A percentile compares a stretch with the other conserved stretches of the same genome.
These are phyloP conservation scores for Hericium coralloides DNA, from an alignment of 768 basidiomycete genomes.

Conservation along the genomic window DNA sequence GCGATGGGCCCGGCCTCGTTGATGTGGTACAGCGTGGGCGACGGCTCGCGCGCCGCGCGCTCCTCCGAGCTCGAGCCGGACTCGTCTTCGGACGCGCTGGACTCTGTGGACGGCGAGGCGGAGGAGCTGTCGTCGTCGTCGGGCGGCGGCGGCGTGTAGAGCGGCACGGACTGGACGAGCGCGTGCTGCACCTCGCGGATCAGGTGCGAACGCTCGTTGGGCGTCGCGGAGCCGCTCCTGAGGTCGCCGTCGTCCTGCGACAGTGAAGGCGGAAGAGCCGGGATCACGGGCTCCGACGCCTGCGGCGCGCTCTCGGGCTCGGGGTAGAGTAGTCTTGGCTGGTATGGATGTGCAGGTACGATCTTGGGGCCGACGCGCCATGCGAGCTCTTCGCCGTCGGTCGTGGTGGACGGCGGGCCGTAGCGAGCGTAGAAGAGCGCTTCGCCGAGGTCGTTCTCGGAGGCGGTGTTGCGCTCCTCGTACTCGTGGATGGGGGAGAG, in stretches of 20 bases:
- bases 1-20: neutral
- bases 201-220: neutral
- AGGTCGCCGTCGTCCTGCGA: too few relatives aligned
- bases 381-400: neutral
- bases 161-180: conserved; percentile 7
- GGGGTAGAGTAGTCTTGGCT: neutral
- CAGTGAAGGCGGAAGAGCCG: too few relatives aligned
- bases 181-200: conserved; percentile 1
- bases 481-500: neutral
- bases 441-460: neutral
- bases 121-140: neutral
- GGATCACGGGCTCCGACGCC: too few relatives aligned
- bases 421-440: neutral
- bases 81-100: neutral
- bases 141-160: conserved; percentile 1
- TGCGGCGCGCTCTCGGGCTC: neutral
- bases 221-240: neutral
- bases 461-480: neutral
- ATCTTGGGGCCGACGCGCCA: neutral
- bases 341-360: neutral
- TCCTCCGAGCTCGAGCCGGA: neutral
- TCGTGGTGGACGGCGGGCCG: neutral
- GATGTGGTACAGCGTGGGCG: neutral
- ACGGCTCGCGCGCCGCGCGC: neutral
- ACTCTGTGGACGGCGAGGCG: neutral